These are phyloP conservation scores for Colletotrichum shisoi DNA, from an alignment of 2,329 filamentous ascomycete genomes.

Conservation along the genomic window DNA sequence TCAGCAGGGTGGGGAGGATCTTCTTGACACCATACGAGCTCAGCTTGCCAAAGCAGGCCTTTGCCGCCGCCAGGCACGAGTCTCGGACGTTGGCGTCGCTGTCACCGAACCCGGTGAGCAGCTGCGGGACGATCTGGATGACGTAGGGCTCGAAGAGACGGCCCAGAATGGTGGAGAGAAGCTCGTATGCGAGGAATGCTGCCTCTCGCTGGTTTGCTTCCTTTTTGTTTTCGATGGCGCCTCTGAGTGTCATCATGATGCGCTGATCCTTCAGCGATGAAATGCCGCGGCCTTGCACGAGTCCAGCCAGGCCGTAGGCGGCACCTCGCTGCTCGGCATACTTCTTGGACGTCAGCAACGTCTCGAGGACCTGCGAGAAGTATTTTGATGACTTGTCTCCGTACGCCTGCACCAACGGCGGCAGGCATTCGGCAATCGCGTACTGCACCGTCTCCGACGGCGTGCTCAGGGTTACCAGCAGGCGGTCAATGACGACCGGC, in stretches of 20 bases:
- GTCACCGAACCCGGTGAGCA: slow-evolving; percentile 90
- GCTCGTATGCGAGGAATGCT: slow-evolving; percentile 86
- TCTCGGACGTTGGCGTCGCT: slow-evolving; percentile 87
- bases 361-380: slow-evolving; percentile 79
- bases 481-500: slow-evolving; percentile 83
- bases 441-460: slow-evolving; percentile 97
- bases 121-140: slow-evolving; percentile 90
- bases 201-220: slow-evolving; percentile 88
- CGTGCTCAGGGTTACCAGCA: slow-evolving; percentile 87
- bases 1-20: slow-evolving; percentile 87
- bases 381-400: slow-evolving; percentile 80
- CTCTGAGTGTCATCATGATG: slow-evolving; percentile 80
- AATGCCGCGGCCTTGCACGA: slow-evolving; percentile 88
- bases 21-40: slow-evolving; percentile 97
- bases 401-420: slow-evolving; percentile 85
- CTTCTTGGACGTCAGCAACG: slow-evolving; percentile 84
- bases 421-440: slow-evolving; percentile 91
- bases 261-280: slow-evolving; percentile 82
- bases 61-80: slow-evolving; percentile 89
- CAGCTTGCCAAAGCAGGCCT: slow-evolving; percentile 89
- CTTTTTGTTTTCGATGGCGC: slow-evolving; percentile 93
- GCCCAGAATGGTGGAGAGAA: slow-evolving; percentile 85
- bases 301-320: slow-evolving; percentile 90
- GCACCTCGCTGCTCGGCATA: slow-evolving; percentile 93
- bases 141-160: slow-evolving; percentile 95